These are phyloP conservation scores for Salix viminalis DNA, from an alignment of 345 rosid genomes.

Conservation along the genomic window DNA sequence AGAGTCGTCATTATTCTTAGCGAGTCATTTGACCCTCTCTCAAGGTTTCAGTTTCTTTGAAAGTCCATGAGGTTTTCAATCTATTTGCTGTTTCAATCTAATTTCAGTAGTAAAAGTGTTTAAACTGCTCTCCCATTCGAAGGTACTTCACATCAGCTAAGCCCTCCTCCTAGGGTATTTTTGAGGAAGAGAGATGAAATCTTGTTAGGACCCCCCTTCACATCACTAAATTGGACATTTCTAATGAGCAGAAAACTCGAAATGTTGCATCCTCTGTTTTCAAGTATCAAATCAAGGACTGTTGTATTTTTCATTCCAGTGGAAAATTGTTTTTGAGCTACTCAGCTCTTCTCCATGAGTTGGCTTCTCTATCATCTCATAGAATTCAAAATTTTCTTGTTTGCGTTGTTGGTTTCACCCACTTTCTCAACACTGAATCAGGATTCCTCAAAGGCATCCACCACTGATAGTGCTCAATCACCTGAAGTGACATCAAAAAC, in stretches of 20 bases:
- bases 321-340: neutral
- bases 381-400: neutral
- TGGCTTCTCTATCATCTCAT: neutral
- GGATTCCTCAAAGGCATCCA: slow-evolving; percentile 59
- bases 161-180: neutral
- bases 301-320: neutral
- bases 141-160: neutral
- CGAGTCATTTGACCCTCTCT: neutral
- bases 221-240: neutral
- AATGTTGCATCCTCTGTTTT: neutral
- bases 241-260: neutral
- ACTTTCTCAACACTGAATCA: slow-evolving; percentile 29
- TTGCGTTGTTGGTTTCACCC: neutral
- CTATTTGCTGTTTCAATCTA: neutral
- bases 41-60: neutral
- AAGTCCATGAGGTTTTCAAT: neutral
- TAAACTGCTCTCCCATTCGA: neutral
- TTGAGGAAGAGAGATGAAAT: neutral
- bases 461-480: slow-evolving; percentile 38
- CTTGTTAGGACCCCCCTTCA: neutral
- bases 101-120: neutral
- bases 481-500: slow-evolving; percentile 51
- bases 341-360: neutral
- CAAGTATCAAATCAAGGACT: neutral
- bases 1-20: neutral